Percentiles rank a stretch among this genome's conserved stretches.
These are phyloP conservation scores for Achaetomiella virescens DNA, from an alignment of 495 filamentous ascomycete genomes.

Conservation along the genomic window DNA sequence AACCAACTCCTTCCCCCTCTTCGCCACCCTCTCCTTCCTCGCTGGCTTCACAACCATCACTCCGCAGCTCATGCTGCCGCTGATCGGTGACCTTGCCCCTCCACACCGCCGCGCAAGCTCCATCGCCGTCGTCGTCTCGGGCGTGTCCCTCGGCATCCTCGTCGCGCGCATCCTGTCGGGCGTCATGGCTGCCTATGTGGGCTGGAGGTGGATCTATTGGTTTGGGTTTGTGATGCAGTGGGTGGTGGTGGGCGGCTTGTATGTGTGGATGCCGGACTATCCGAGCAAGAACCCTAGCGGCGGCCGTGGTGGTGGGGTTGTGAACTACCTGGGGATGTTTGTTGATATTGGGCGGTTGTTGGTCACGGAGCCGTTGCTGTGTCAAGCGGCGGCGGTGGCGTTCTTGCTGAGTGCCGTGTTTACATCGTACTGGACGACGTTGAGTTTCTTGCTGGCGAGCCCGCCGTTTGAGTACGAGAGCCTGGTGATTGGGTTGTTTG, in stretches of 20 bases:
- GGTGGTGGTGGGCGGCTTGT: slow-evolving; percentile 59
- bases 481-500: slow-evolving; percentile 68
- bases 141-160: slow-evolving; percentile 70
- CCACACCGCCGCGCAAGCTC: slow-evolving; percentile 60
- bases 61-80: slow-evolving; percentile 77
- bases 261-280: slow-evolving; percentile 75
- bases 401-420: slow-evolving; percentile 39
- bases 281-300: slow-evolving; percentile 57
- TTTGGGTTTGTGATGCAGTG: slow-evolving; percentile 67
- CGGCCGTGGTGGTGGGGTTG: background rate
- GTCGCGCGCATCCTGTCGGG: slow-evolving; percentile 73
- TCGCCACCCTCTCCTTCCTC: slow-evolving; percentile 64
- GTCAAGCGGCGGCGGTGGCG: slow-evolving; percentile 47
- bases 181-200: slow-evolving; percentile 60
- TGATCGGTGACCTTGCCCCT: slow-evolving; percentile 77
- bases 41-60: slow-evolving; percentile 73
- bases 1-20: slow-evolving; percentile 56
- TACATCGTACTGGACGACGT: slow-evolving; percentile 66
- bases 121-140: slow-evolving; percentile 68
- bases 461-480: slow-evolving; percentile 63
- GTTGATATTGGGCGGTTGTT: slow-evolving; percentile 56
- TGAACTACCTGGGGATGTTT: slow-evolving; percentile 63
- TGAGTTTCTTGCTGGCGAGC: slow-evolving; percentile 69
- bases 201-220: slow-evolving; percentile 79
- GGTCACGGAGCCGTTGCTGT: slow-evolving; percentile 57